Conservation (phyloP, 176 grass and related monocot genomes). For the Oropetium thomaeum region DNA sequence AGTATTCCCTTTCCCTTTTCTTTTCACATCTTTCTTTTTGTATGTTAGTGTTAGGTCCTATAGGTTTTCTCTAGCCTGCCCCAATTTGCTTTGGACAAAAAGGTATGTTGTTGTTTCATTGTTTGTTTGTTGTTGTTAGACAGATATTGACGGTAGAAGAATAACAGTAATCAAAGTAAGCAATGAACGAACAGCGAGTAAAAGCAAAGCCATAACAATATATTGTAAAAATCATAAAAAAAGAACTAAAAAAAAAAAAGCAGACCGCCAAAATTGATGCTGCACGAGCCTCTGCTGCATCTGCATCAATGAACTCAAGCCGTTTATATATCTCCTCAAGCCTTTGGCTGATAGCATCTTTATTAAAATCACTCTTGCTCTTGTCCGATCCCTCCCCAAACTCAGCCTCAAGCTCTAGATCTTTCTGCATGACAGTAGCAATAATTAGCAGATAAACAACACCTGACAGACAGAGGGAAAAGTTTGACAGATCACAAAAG, state of each 20-base stretch:
- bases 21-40: too few species aligned
- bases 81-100: too few species aligned
- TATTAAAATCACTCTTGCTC: slow-evolving; percentile 46
- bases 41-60: too few species aligned
- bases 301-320: slow-evolving; percentile 82
- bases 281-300: slow-evolving; percentile 89
- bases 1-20: too few species aligned
- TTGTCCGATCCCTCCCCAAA: slow-evolving; percentile 50
- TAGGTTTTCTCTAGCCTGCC: too few species aligned
- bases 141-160: background rate
- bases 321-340: slow-evolving; percentile 96
- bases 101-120: too few species aligned
- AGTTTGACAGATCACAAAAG: background rate
- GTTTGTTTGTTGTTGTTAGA: too few species aligned
- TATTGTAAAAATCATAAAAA: background rate
- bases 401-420: slow-evolving; percentile 81
- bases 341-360: slow-evolving; percentile 75
- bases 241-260: slow-evolving; percentile 28
- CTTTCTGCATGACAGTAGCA: slow-evolving; percentile 60
- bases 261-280: slow-evolving; percentile 95
- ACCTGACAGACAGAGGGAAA: background rate
- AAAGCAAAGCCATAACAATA: background rate
- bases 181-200: background rate
- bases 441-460: slow-evolving; percentile 31
- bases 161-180: background rate